Percentiles rank a stretch among this genome's conserved stretches.
Conservation (phyloP, 768 basidiomycete species). For the Cubamyces lactineus region DNA sequence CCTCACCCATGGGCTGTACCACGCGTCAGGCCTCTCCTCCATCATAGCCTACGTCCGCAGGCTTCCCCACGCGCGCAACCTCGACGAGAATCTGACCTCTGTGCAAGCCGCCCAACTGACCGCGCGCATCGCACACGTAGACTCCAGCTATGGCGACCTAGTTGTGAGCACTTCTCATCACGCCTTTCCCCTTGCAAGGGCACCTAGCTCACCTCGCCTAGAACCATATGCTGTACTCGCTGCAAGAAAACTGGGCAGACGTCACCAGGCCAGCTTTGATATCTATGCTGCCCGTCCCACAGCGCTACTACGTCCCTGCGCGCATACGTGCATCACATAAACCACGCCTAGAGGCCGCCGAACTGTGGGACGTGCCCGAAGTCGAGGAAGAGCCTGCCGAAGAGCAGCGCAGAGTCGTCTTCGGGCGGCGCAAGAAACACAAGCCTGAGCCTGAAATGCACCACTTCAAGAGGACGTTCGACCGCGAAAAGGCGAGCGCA, state of each 20-base stretch:
- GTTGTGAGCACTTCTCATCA: conserved; percentile 51
- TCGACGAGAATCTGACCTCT: conserved; percentile 52
- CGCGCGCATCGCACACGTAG: conserved; percentile 70
- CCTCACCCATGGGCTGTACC: conserved; percentile 58
- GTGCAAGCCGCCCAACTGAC: conserved; percentile 54
- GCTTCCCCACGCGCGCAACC: conserved; percentile 45
- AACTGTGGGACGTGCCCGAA: conserved; percentile 57
- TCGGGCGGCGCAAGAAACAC: conserved; percentile 36
- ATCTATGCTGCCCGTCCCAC: conserved; percentile 63
- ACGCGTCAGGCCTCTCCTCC: conserved; percentile 54
- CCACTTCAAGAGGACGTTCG: conserved; percentile 58
- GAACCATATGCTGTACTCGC: conserved; percentile 67
- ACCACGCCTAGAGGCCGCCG: conserved; percentile 62
- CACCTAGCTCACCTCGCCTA: conserved; percentile 33
- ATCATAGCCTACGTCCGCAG: conserved; percentile 68
- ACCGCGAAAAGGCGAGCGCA: conserved; percentile 59
- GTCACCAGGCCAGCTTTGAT: conserved; percentile 59
- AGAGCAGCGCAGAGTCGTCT: conserved; percentile 41
- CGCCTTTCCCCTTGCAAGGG: neutral
- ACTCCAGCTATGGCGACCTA: conserved; percentile 68
- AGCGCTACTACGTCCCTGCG: conserved; percentile 71
- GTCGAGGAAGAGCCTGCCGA: conserved; percentile 47
- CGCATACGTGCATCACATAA: conserved; percentile 61
- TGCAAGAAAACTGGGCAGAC: conserved; percentile 61
- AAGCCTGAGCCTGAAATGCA: conserved; percentile 39